Evolutionary conservation across 805 yeast genomes (phyloP), one percentile per base, ranked within the genome.

Genomic region (Metschnikowia kunwiensis): DNA sequence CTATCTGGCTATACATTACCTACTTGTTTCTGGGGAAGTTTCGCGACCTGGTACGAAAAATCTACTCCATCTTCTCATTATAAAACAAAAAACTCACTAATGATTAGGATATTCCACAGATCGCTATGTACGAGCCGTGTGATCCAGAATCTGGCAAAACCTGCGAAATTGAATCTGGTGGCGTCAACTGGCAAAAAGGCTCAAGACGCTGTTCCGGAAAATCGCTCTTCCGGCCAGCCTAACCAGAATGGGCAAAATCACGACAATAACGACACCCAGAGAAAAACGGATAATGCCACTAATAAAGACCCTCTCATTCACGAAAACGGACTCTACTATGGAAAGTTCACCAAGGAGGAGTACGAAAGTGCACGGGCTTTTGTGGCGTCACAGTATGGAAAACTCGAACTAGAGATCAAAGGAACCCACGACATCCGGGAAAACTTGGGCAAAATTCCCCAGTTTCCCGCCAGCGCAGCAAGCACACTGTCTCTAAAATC

Each of bases 281-380:
- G n/a, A n/a, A n/a, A n/a, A n/a, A n/a, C n/a, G n/a, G n/a, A n/a
- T n/a, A n/a, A n/a, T n/a, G n/a, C n/a, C n/a, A n/a, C n/a, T n/a
- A 21, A 24, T 7, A 4, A 12, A 7, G 26, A 6, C 26, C 12
- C 51, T 24, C 37, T 50, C 15, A 40, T 54, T 14, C 55, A 48
- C 29, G 55, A 53, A 22, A 53, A 58, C 29, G 65, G 63, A 1
- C 44, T 60, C 25, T 54, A 57, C 44, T 62, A 50, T 43, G 68
- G 66, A 1, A 46, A 57, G 30, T 67, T 63, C 46, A 60, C 68
- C 18, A 47, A 60, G 29, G 54, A 61, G 36, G 72, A 68, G 36
- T 68, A 65, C 40, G 61, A 65, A 10, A 51, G 57, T 26, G 74
- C 74, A 3, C 53, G 63, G n/a, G 45, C 55, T 15, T 49, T 53